Evolutionary conservation across 768 basidiomycete species (phyloP), one percentile per base, ranked within the genome.

Genomic region (Mycena olivaceomarginata): DNA sequence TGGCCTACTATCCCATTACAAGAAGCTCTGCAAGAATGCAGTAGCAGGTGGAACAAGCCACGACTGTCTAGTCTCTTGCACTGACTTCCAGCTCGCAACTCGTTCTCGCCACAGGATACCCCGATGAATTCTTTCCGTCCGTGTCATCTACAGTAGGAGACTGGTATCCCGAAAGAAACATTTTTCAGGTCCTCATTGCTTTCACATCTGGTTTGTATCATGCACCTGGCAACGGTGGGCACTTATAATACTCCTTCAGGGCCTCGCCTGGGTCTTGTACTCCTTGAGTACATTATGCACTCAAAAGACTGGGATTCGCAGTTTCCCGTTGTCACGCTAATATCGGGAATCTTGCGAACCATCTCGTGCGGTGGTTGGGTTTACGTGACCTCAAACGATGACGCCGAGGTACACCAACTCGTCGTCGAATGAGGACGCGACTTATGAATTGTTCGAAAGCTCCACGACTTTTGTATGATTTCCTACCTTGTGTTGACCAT

Each of bases 131-230:
- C 95, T 95, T 96, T 78, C 97, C 97, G 9, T 97, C 96, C 6
- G 97, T 98, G 11, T 96, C 95, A 51, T 93, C 94, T 15, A 94
- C 95, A 93, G 95, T 97, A 70, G 97, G 97, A 4, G 97, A 98
- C 86, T 96, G 95, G 94, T 96, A 94, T 77, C 96, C 96, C 46
- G 95, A 97, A 79, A 89, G 95, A 56, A 96, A 93, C 76, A 83
- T 96, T 53, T 98, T 97, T 80, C 97, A 98, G 78, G 91, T 97
- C 46, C 87, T 97, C 62, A 97, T 98, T 79, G 97, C 97, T 20
- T 83, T 97, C 40, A 96, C 95, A 43, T 93, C 96, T 65, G 95
- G 94, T 88, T 51, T 46, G 88, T 83, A 45, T 67, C 72, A 16
- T 48, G 3, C 10, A 39, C 25, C 18, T 20, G 46, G 18, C 46